Base-by-base conservation (phyloP, 1,139 yeast species). In the Hyphopichia wangnamkhiaoensis region DNA sequence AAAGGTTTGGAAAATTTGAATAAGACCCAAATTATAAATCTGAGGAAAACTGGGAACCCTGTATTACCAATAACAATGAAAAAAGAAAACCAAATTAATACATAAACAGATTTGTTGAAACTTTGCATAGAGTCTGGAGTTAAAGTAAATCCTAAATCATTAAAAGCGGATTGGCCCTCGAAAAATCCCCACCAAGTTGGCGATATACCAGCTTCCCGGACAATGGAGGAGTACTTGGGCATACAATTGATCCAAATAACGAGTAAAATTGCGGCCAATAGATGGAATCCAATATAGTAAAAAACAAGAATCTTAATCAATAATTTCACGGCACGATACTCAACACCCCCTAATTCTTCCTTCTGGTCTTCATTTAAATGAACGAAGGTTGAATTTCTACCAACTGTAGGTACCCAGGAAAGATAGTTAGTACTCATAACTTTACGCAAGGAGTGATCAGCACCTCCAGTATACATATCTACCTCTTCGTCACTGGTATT, bases 301-400 rank as follows among this genome's bases (percentile, higher is more conserved):
- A 59, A 41, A 1, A 82, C 59, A 18, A 93, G 65, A 34, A 93
- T 79, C 50, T 77, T 79, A 39, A 88, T 80, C 41, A 93, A 66
- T 10, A 90, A 65, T 54, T 89, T 89, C 40, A 87, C 76, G 0
- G 98, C 90, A 36, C 98, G 76, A 56, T 93, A 94, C 57, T 93
- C 99, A 9, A 93, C 96, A 39, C 98, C 99, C 25, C 98, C 99
- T 33, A 93, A 65, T 59, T 93, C 99, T 44, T 86, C 95, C 53
- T 89, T 89, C 59, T 94, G 98, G 18, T 79, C 84, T 21, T 82
- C 89, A 2, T 87, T 81, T 40, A 93, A 64, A 23, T 84, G 84
- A 2, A 88, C 86, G 68, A 93, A 93, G 0, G 91, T 86, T 1
- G 98, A 93, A 61, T 94, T 94, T 58, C 98, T 78, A n/a, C 97